Percentiles rank a stretch among this genome's conserved stretches.
Evolutionary conservation across 441 rosid genomes (phyloP).

Genomic region (Corymbia calophylla): DNA sequence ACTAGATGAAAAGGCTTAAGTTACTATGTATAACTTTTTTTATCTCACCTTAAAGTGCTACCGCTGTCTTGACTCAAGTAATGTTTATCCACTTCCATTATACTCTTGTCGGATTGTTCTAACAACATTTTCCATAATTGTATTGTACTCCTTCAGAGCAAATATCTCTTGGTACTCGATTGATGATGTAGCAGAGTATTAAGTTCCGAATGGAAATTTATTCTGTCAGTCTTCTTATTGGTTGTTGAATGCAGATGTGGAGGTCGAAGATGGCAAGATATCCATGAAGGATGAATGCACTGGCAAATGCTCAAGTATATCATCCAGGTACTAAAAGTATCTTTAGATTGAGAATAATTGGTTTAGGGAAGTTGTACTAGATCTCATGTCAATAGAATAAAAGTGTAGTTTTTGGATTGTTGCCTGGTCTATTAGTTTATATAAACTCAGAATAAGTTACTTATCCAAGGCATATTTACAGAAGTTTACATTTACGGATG

Average conservation of each 20-base stretch:
- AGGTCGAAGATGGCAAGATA: neutral
- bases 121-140: neutral
- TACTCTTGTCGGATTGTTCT: neutral
- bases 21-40: neutral
- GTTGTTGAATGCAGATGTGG: neutral
- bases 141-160: neutral
- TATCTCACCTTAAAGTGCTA: neutral
- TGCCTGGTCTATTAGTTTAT: neutral
- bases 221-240: neutral
- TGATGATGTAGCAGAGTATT: neutral
- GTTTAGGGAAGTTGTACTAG: neutral
- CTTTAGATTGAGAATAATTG: neutral
- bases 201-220: neutral
- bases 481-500: neutral
- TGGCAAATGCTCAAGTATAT: neutral
- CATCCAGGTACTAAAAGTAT: neutral
- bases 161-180: neutral
- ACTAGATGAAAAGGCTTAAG: neutral
- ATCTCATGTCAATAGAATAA: neutral
- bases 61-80: neutral
- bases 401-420: neutral
- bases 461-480: neutral
- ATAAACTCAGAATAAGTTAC: neutral
- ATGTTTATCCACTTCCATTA: neutral
- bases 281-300: neutral